phyloP scores from a whole-genome alignment of 345 rosid genomes.

The Salix suchowensis region DNA sequence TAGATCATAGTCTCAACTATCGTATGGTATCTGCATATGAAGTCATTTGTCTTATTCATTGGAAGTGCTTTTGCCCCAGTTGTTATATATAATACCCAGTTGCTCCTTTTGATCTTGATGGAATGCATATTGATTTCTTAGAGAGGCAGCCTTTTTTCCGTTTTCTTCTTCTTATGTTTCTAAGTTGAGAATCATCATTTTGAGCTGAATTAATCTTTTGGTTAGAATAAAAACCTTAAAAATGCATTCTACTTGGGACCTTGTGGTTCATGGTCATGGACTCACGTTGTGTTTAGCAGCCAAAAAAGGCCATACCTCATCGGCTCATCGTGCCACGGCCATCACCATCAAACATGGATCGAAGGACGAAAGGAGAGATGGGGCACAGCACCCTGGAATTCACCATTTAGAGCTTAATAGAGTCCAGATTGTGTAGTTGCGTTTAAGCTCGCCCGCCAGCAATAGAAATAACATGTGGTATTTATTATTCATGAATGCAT shows the following conservation, averaged over 20 bases:
- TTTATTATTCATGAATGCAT: neutral
- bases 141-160: neutral
- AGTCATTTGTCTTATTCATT: constrained; percentile 1
- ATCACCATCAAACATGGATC: neutral
- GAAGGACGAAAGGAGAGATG: neutral
- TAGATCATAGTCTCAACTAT: neutral
- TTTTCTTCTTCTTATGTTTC: neutral
- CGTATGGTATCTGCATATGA: constrained; percentile 6
- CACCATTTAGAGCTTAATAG: neutral
- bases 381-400: neutral
- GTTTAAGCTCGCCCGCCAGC: neutral
- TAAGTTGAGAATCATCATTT: neutral
- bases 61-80: neutral
- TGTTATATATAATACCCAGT: neutral
- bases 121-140: neutral
- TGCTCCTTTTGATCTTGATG: neutral
- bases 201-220: neutral
- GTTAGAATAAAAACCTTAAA: neutral
- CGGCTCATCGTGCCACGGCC: neutral
- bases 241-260: neutral
- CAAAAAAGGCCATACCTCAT: too few species aligned
- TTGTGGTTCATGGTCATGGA: too few species aligned
- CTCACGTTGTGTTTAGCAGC: too few species aligned
- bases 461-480: neutral
- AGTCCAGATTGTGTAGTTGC: neutral